Base-by-base conservation (phyloP, 768 basidiomycete genomes). In the Leucosporidium creatinivorum region DNA sequence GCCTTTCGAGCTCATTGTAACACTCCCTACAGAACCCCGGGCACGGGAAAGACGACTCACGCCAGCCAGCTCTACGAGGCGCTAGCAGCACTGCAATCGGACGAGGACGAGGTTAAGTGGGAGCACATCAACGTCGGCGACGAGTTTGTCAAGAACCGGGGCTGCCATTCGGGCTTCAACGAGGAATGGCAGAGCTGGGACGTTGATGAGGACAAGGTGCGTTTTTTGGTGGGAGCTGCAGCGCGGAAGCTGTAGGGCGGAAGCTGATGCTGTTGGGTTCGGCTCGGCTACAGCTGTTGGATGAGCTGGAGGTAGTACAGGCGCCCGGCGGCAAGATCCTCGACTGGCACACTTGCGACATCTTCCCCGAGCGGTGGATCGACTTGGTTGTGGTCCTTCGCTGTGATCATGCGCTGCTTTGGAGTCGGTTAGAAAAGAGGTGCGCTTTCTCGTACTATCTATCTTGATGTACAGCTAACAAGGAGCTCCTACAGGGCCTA, bases 321-420 rank as follows among this genome's bases (percentile, higher is more conserved):
- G 62, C 58, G 17, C 36, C 69, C n/a, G 93, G 91, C 13, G 90
- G 90, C 23, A 79, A 93, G 69, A 85, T 96, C 63, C 86, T 96
- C 33, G 92, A 96, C 78, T 94, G 93, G 91, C 92, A 96, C 77
- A 89, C 89, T 26, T 93, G 91, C 79, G 92, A 92, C 69, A 79
- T 86, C 47, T 99, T 93, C 73, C 96, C 96, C 0, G 93, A 99
- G 78, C 85, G 94, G 65, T 98, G 96, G 96, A 83, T 89, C 28
- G 96, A 99, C 79, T 83, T 98, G 36, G 93, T 96, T 57, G 86
- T 98, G 49, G 93, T 98, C 44, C 80, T 98, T 12, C 85, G 87
- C 17, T 97, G 93, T 74, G 83, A 96, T 75, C 94, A 98, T 77
- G 83, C 87, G 6, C 79, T 83, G 66, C 79, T 99, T 33, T 98